Conservation (phyloP, 2,329 filamentous ascomycete genomes). For the Xylaria hypoxylon region DNA sequence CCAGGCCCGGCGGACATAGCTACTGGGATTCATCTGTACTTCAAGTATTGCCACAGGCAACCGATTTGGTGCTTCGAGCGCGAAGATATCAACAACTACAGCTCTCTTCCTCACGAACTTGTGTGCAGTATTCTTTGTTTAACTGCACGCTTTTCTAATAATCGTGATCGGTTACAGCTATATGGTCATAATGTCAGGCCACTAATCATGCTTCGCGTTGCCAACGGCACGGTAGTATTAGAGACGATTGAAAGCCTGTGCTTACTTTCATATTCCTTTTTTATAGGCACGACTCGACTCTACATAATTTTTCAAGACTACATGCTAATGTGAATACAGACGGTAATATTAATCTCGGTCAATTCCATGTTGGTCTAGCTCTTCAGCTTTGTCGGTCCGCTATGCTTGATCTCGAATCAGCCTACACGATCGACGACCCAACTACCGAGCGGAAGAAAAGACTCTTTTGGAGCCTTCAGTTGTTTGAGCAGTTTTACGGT, state of each 20-base stretch:
- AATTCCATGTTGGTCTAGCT: constrained; percentile 39
- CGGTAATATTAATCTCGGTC: constrained; percentile 39
- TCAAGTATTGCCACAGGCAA: constrained; percentile 40
- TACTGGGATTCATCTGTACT: constrained; percentile 36
- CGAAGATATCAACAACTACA: constrained; percentile 36
- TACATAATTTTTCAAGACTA: neutral
- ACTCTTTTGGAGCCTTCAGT: constrained; percentile 39
- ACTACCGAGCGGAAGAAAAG: constrained; percentile 35
- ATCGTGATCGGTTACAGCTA: constrained; percentile 34
- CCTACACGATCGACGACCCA: constrained; percentile 31
- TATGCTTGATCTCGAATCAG: constrained; percentile 39
- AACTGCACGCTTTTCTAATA: constrained; percentile 37
- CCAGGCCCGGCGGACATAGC: constrained; percentile 35
- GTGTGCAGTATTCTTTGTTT: constrained; percentile 38
- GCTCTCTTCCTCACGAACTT: constrained; percentile 37
- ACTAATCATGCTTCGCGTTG: constrained; percentile 40
- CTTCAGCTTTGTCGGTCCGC: constrained; percentile 39
- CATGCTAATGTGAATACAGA: constrained; percentile 32
- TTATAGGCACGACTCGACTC: constrained; percentile 29
- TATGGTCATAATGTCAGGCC: constrained; percentile 40
- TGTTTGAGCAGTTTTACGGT: constrained; percentile 39
- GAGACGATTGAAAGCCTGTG: constrained; percentile 40
- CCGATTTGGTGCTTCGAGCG: constrained; percentile 41
- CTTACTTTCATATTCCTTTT: constrained; percentile 39
- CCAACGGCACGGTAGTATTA: constrained; percentile 36